phyloP scores from a whole-genome alignment of 2,329 filamentous ascomycete species.

The Macroventuria anomochaeta region DNA sequence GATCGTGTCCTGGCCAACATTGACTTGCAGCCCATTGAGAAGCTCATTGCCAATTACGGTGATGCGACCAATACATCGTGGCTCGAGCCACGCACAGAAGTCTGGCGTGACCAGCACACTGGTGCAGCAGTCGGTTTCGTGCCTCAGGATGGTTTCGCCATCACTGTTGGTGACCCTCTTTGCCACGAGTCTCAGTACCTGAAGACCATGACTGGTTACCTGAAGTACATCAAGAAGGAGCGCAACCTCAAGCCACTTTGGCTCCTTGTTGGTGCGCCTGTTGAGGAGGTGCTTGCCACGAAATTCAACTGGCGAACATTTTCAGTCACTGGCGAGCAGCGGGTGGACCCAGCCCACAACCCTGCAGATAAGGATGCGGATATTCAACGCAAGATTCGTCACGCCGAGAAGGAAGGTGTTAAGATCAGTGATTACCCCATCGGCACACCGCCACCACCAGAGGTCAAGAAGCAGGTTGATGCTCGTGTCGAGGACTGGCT shows the following conservation, averaged over 20 bases:
- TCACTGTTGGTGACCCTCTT: slow-evolving; percentile 85
- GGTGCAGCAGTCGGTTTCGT: slow-evolving; percentile 88
- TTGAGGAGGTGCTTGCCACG: slow-evolving; percentile 79
- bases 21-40: slow-evolving; percentile 75
- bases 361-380: slow-evolving; percentile 69
- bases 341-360: slow-evolving; percentile 76
- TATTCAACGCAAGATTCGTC: slow-evolving; percentile 76
- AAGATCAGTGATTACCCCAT: slow-evolving; percentile 75
- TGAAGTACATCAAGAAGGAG: slow-evolving; percentile 76
- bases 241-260: slow-evolving; percentile 79
- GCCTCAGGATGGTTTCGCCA: slow-evolving; percentile 75
- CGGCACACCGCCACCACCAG: slow-evolving; percentile 68
- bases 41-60: slow-evolving; percentile 93
- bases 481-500: slow-evolving; percentile 81
- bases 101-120: slow-evolving; percentile 81
- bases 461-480: slow-evolving; percentile 73
- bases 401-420: slow-evolving; percentile 82
- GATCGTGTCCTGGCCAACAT: slow-evolving; percentile 55
- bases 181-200: slow-evolving; percentile 80
- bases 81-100: slow-evolving; percentile 85
- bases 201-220: slow-evolving; percentile 74
- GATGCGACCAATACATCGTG: slow-evolving; percentile 94
- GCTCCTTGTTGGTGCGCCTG: slow-evolving; percentile 81
- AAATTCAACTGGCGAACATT: slow-evolving; percentile 88
- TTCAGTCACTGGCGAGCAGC: slow-evolving; percentile 87